Evolutionary conservation across 75 land plant genomes (phyloP).

Genomic region (Cunninghamia lanceolata): DNA sequence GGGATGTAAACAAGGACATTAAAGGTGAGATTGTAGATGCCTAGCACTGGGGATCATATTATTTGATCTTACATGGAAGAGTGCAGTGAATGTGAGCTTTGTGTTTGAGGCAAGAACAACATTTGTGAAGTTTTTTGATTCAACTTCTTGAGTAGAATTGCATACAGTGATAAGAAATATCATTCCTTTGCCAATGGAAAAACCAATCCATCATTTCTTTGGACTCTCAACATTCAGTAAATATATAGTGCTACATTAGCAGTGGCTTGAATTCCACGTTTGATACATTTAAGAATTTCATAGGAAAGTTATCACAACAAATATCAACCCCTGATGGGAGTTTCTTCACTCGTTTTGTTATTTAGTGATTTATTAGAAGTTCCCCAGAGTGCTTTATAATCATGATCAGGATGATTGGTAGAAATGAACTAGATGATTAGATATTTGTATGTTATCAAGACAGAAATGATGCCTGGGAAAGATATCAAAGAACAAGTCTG

Average conservation of each 20-base stretch:
- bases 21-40: slow-evolving; percentile 57
- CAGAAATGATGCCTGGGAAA: background rate
- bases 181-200: slow-evolving; percentile 37
- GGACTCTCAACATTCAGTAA: slow-evolving; percentile 20
- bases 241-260: slow-evolving; percentile 21
- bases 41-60: slow-evolving; percentile 65
- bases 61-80: slow-evolving; percentile 75
- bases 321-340: too few species aligned
- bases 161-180: slow-evolving; percentile 41
- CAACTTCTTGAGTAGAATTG: slow-evolving; percentile 31
- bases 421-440: too few species aligned
- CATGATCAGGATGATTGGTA: too few species aligned
- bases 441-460: too few species aligned
- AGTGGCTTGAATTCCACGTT: too few species aligned
- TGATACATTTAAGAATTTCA: too few species aligned
- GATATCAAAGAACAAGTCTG: background rate
- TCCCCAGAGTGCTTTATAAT: too few species aligned
- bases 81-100: slow-evolving; percentile 54
- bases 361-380: too few species aligned
- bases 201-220: slow-evolving; percentile 29
- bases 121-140: slow-evolving; percentile 44
- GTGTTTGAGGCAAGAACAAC: slow-evolving; percentile 56
- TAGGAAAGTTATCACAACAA: too few species aligned
- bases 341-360: too few species aligned
- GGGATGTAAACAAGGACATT: too few species aligned